Evolutionary conservation across 2,329 filamentous ascomycete genomes (phyloP), one percentile per base, ranked within the genome.

Genomic region (Dendryphion nanum): DNA sequence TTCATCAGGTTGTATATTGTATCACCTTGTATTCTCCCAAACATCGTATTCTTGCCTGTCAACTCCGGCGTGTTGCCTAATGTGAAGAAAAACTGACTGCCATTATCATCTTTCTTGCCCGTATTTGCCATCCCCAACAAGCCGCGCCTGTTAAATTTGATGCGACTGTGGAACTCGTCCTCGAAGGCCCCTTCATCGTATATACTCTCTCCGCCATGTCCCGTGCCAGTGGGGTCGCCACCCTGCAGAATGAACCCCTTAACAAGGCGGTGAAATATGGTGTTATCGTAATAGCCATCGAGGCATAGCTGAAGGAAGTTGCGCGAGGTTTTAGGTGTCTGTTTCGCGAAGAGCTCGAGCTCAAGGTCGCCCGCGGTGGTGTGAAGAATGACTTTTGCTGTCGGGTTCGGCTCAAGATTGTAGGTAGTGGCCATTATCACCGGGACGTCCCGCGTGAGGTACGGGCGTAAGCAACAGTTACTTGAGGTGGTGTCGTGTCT

Each of bases 61-160:
- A 98, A 66, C 71, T 97, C 89, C 18, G 89, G 83, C 17, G 90
- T 89, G 38, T 75, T 74, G 47, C 82, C 89, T 37, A 98, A 70
- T 0, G 93, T 97, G 45, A 98, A 83, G 72, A 98, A 98, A 74
- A 97, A 97, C 67, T 98, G 93, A 64, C 89, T 95, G 21, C 89
- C 87, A 69, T 97, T 97, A 38, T 86, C 86, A 56, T 90, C 76
- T 19, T 78, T 77, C 35, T 70, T 72, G 31, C 89, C 84, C 44
- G 86, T 85, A 66, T 97, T 97, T 18, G 93, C 93, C 89, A 97
- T 96, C n/a, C 87, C 93, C 53, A 98, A 69, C 53, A 97, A 70
- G 0, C 93, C 93, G 43, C 93, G 78, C 33, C 93, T 77, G 55
- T 94, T 97, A 74, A 93, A 97, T 65, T 94, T 94, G 50, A 98